Percentiles rank a stretch among this genome's conserved stretches.
These are phyloP conservation scores for Hortaea sp. DNA, from an alignment of 2,329 filamentous ascomycete genomes.

Conservation along the genomic window DNA sequence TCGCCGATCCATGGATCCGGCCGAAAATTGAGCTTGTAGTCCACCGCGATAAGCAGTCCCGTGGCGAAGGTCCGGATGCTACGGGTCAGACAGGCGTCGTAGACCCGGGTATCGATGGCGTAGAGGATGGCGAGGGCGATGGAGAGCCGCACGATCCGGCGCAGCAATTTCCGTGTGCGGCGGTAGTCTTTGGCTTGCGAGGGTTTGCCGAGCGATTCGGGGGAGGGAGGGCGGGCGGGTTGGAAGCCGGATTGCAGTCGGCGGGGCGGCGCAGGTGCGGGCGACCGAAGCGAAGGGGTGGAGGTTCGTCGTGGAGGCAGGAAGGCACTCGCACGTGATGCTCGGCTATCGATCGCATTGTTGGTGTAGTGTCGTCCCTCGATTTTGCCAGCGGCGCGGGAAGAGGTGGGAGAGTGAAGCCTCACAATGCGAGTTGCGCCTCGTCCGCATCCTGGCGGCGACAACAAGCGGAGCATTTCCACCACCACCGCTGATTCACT, in stretches of 20 bases:
- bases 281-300: too few relatives aligned
- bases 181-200: conserved; percentile 60
- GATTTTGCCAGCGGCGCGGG: too few relatives aligned
- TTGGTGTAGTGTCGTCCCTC: too few relatives aligned
- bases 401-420: conserved; percentile 7
- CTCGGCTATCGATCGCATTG: too few relatives aligned
- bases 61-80: conserved; percentile 72
- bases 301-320: too few relatives aligned
- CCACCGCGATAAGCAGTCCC: conserved; percentile 70
- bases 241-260: conserved; percentile 26
- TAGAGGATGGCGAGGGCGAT: conserved; percentile 53
- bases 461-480: conserved; percentile 5
- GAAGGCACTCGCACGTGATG: too few relatives aligned
- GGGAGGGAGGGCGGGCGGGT: conserved; percentile 56
- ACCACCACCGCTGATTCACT: not conserved
- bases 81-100: conserved; percentile 68
- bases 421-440: conserved; percentile 19
- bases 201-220: conserved; percentile 65
- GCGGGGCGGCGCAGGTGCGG: not conserved
- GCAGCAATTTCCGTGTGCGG: conserved; percentile 63
- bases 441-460: conserved; percentile 21
- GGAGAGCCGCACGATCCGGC: conserved; percentile 56
- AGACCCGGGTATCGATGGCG: conserved; percentile 60
- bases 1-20: conserved; percentile 64
- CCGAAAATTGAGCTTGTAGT: conserved; percentile 96